Evolutionary conservation across 202 grass and related monocot genomes (phyloP).

Genomic region (Eragrostis tef): DNA sequence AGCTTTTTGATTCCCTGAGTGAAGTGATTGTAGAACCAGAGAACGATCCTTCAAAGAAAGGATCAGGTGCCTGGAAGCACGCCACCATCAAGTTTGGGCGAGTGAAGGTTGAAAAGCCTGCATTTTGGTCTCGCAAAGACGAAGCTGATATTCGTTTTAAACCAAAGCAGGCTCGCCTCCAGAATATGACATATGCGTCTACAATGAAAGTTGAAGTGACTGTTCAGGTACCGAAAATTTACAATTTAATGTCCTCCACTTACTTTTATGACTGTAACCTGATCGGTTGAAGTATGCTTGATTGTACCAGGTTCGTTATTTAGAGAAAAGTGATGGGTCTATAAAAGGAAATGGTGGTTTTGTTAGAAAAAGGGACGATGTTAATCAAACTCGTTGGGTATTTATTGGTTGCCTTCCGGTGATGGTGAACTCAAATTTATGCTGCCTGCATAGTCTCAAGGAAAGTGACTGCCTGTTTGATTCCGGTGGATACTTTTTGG

Average conservation of each 20-base stretch:
- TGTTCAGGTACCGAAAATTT: constrained; percentile 82
- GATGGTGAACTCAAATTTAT: constrained; percentile 90
- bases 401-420: constrained; percentile 73
- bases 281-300: constrained; percentile 36
- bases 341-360: constrained; percentile 69
- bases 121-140: constrained; percentile 62
- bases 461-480: constrained; percentile 92
- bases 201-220: constrained; percentile 61
- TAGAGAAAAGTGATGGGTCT: constrained; percentile 77
- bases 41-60: constrained; percentile 88
- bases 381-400: constrained; percentile 61
- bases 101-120: constrained; percentile 63
- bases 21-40: constrained; percentile 74
- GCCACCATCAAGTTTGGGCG: constrained; percentile 73
- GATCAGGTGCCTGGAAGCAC: constrained; percentile 67
- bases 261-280: constrained; percentile 31
- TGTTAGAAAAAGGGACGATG: constrained; percentile 55
- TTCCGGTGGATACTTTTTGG: constrained; percentile 95
- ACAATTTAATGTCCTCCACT: constrained; percentile 6
- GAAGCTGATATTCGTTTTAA: constrained; percentile 51
- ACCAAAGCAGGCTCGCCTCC: constrained; percentile 79
- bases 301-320: constrained; percentile 73
- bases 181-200: constrained; percentile 91
- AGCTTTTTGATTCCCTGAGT: constrained; percentile 79
- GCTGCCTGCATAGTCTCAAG: constrained; percentile 60